Conservation (phyloP, 2,329 filamentous ascomycete species). For the Aureobasidium sp. region DNA sequence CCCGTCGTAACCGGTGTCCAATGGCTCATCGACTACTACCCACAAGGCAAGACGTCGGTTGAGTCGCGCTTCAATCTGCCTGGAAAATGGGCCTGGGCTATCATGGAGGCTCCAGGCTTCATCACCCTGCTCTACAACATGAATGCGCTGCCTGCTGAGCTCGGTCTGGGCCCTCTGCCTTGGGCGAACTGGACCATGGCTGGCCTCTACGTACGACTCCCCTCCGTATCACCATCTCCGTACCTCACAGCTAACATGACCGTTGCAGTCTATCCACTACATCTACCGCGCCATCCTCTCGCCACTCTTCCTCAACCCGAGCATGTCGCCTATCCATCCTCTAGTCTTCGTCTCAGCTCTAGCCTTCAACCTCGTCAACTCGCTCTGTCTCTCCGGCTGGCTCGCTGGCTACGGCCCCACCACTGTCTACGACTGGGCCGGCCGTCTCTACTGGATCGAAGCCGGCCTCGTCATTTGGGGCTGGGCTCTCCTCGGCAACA, state of each 20-base stretch:
- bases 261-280: slow-evolving; percentile 67
- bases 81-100: slow-evolving; percentile 76
- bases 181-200: slow-evolving; percentile 72
- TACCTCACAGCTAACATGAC: slow-evolving; percentile 18
- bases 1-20: slow-evolving; percentile 53
- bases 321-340: slow-evolving; percentile 82
- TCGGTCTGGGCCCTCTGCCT: slow-evolving; percentile 52
- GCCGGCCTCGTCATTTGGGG: slow-evolving; percentile 68
- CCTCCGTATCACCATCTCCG: slow-evolving; percentile 23
- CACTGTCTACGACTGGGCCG: slow-evolving; percentile 45
- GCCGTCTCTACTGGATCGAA: slow-evolving; percentile 37
- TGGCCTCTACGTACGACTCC: slow-evolving; percentile 48
- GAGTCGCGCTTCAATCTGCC: slow-evolving; percentile 72
- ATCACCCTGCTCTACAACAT: slow-evolving; percentile 73
- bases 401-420: slow-evolving; percentile 70
- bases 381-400: slow-evolving; percentile 67
- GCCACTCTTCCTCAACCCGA: slow-evolving; percentile 71
- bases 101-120: slow-evolving; percentile 78
- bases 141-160: slow-evolving; percentile 52
- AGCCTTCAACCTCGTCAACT: slow-evolving; percentile 74
- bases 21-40: slow-evolving; percentile 73
- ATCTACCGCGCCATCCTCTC: slow-evolving; percentile 77
- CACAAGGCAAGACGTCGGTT: slow-evolving; percentile 84
- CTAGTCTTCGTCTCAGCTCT: slow-evolving; percentile 56
- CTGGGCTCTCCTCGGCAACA: slow-evolving; percentile 68